These are phyloP conservation scores for Jimgerdemannia lactiflua DNA, from an alignment of 192 early-diverging fungal species.

Conservation along the genomic window DNA sequence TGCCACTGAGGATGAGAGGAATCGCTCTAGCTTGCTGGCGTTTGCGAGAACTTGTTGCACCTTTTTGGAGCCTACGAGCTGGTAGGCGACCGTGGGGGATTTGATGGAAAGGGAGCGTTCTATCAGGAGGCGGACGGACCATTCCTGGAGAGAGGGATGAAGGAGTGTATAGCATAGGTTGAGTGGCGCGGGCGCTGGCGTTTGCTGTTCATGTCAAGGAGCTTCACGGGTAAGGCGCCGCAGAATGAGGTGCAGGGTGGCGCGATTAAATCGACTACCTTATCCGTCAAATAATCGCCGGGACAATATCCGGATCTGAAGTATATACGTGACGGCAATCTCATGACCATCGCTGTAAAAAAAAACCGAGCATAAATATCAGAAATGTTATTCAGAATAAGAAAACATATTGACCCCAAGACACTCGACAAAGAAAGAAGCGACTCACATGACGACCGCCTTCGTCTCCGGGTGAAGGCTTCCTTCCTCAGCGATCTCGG, in stretches of 20 bases:
- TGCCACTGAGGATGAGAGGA: conserved; percentile 47
- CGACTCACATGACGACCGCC: conserved; percentile 69
- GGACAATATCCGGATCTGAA: conserved; percentile 92
- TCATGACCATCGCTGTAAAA: conserved; percentile 70
- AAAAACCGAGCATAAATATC: no score
- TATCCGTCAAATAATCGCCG: conserved; percentile 75
- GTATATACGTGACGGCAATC: conserved; percentile 85
- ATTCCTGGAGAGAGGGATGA: conserved; percentile 60
- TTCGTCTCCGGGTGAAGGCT: conserved; percentile 52
- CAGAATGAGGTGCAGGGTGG: no score
- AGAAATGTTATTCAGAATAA: no score
- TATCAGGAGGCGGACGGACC: conserved; percentile 83
- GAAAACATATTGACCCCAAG: no score
- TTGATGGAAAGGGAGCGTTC: conserved; percentile 84
- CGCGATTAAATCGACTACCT: no score
- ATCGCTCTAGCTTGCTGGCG: conserved; percentile 80
- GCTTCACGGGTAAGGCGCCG: not conserved
- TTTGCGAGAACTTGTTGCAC: conserved; percentile 89
- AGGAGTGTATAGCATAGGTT: not conserved
- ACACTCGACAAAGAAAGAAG: no score
- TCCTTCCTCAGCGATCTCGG: conserved; percentile 65
- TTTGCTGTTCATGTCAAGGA: not conserved
- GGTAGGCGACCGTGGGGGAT: conserved; percentile 88
- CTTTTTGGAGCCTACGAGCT: conserved; percentile 95
- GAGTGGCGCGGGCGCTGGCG: no score